A percentile compares a stretch with the other conserved stretches of the same genome.
Conservation (phyloP, 192 early-diverging fungal genomes). For the Coemansia sp. region DNA sequence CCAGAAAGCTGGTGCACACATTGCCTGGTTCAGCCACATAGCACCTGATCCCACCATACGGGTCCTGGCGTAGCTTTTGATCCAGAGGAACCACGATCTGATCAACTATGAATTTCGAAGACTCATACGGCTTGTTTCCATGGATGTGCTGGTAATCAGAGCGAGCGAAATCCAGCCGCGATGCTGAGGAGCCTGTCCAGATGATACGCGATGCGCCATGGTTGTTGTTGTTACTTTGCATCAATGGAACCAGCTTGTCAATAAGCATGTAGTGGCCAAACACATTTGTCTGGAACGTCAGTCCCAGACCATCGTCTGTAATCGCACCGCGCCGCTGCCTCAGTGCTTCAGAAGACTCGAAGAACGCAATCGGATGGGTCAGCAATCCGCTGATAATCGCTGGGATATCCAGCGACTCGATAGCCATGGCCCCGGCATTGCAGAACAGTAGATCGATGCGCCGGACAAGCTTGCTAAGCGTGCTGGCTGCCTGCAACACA, state of each 20-base stretch:
- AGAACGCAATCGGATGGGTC: conserved; percentile 42
- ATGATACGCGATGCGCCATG: conserved; percentile 24
- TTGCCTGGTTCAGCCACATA: conserved; percentile 52
- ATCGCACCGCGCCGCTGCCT: conserved; percentile 31
- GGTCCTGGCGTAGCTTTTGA: conserved; percentile 5
- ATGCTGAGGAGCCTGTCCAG: conserved; percentile 53
- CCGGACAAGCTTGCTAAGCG: background rate
- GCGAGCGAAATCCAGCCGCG: conserved; percentile 23
- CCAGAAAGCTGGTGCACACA: conserved; percentile 37
- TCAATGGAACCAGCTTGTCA: conserved; percentile 10
- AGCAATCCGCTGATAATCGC: conserved; percentile 29
- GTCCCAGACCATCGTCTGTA: conserved; percentile 40
- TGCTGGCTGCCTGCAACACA: conserved; percentile 24
- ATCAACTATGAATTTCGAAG: conserved; percentile 56
- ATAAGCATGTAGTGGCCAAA: conserved; percentile 57
- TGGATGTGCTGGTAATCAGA: conserved; percentile 50
- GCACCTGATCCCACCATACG: conserved; percentile 11
- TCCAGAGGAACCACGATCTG: conserved; percentile 36
- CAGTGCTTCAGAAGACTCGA: conserved; percentile 49
- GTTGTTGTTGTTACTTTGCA: background rate
- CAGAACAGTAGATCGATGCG: conserved; percentile 45
- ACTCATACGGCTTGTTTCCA: conserved; percentile 51
- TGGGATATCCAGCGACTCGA: conserved; percentile 14
- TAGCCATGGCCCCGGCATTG: conserved; percentile 56
- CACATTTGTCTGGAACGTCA: conserved; percentile 54